Base-by-base conservation (phyloP, 2,329 filamentous ascomycete genomes). In the Acrocalymma vagum region DNA sequence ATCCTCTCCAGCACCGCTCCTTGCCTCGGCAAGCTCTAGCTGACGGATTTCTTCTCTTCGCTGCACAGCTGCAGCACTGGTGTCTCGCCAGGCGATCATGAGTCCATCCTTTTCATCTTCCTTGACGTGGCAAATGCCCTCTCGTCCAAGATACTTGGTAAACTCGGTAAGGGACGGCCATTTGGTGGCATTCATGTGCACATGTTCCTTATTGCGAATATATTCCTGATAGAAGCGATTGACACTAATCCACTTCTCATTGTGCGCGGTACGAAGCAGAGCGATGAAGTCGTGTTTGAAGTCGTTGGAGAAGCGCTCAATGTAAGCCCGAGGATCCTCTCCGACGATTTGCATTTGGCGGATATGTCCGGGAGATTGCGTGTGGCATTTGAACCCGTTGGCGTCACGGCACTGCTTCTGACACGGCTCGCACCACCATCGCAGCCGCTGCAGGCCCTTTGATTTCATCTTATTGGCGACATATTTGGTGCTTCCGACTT, bases 221-320 rank as follows among this genome's bases (percentile, higher is more conserved):
- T 95, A 94, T 63, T 92, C 86, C 67, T 97, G 90, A 72, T 99
- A 99, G 69, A 97, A 97, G 48, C 89, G 85, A 63, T 99, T 99
- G 35, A 92, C 83, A 22, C 92, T 82, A 1, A 97, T 85, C 58
- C 84, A 82, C 70, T 99, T 99, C 71, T 96, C 91, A 49, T 91
- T 90, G 61, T 99, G 94, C 0, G 86, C 83, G 0, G 92, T 96
- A 42, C 84, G 81, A 6, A 99, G 77, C 2, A 94, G 77, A 42
- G 83, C 77, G 1, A 95, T 51, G 58, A 96, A 96, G 63, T 95
- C 89, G 43, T 81, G 80, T 49, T 87, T 74, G 68, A 99, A 99
- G 55, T 95, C 83, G 46, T 82, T 82, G 69, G 83, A 89, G 75
- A 84, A 99, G 29, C 92, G 82, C 63, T 88, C 82, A 69, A 97